Base-by-base conservation (phyloP, 441 rosid species). In the Populus hybrid region DNA sequence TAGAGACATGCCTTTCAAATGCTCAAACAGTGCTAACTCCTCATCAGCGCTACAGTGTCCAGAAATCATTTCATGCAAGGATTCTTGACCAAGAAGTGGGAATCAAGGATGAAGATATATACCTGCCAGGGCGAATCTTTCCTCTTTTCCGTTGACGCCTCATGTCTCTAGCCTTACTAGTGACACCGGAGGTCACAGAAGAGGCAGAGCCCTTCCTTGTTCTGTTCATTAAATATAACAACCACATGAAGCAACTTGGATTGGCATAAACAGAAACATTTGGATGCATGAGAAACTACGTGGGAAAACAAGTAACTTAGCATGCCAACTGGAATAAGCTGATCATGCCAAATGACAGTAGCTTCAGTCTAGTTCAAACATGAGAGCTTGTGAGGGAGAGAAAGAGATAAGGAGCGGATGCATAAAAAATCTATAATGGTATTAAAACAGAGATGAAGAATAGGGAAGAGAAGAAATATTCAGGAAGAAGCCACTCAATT, bases 61-160 rank as follows among this genome's bases (percentile, higher is more conserved):
- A 50, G 20, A 76, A 67, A 76, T 38, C 32, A 30, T 40, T 65
- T 78, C 63, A 75, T 35, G 38, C 64, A 73, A 72, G 72, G 72
- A 65, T 50, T 67, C 40, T 35, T 32, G 70, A 72, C 38, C 73
- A 72, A 69, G 59, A 54, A 67, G 54, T 35, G 8, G 18, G 34
- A 42, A 73, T 34, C 18, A 63, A 59, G 70, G 77, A 77, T 18
- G 16, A 73, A 32, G 73, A 54, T 66, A 28, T 67, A 72, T 85
- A 95, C 99, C 99, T 94, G 82, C 97, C 97, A 24, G 99, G 91
- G 0, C 98, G 97, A 74, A 95, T 95, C 81, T 92, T 94, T 73
- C 97, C 99, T 67, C 87, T 85, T 42, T 87, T 94, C 83, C 87
- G 87, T 81, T 88, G 93, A 74, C 95, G 97, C 80, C 90, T 88